Base-by-base conservation (phyloP, 2,329 filamentous ascomycete species). In the Neoscytalidium dimidiatum region DNA sequence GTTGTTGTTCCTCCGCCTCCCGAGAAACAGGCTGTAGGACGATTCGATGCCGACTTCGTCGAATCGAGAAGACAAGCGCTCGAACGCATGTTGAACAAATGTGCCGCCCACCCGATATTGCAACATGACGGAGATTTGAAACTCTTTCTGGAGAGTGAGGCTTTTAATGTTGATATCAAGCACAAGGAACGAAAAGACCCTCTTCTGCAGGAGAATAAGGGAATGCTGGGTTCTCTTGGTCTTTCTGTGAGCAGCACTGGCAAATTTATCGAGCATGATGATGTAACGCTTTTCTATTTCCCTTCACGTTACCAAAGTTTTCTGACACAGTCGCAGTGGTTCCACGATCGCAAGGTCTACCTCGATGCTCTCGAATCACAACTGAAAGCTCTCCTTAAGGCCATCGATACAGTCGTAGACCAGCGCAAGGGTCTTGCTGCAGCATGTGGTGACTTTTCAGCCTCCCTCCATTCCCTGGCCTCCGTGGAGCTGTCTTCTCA, bases 21-120 rank as follows among this genome's bases (percentile, higher is more conserved):
- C 0, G 95, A 99, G 81, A 99, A 99, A 82, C 95, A 99, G 80
- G 94, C 94, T 7, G 92, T 99, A 64, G 94, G 94, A 67, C 89
- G 95, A 43, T 99, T 99, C 75, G 94, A 99, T 78, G 92, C 88
- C 70, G 96, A 97, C 77, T 99, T 99, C 78, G 93, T 99, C 68
- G 95, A 99, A 79, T 92, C 92, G 48, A 86, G 95, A 72, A 87
- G 95, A 71, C 91, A 93, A 67, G 95, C 95, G 14, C 81, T 99
- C 66, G 95, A 99, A 80, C 92, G 95, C 75, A 99, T 99, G 95
- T 83, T 97, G 63, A 98, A 97, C 85, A 98, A 97, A 83, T 95
- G 89, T 66, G 92, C 94, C 2, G 87, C 88, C 11, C 95, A 99
- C 76, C 90, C 92, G 7, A 91, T 93, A 35, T 83, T 99, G 69